Evolutionary conservation across 495 filamentous ascomycete genomes (phyloP), one percentile per base, ranked within the genome.

Genomic region (Margaritispora aquatica): DNA sequence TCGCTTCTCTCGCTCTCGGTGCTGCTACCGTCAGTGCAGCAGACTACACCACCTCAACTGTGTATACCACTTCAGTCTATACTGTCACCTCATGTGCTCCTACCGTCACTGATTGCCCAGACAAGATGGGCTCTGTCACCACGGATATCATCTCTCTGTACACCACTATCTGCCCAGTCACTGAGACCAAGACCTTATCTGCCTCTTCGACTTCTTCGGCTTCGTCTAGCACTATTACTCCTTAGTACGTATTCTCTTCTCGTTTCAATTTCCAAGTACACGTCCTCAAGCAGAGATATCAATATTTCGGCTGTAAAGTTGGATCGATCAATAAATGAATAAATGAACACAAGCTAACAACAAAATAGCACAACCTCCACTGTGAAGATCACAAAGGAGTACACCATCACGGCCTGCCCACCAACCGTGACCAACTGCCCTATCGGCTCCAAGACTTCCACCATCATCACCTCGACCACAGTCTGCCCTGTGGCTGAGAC

Each of bases 351-450:
- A n/a, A 72, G 57, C 57, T 56, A 34, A 20, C 2, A 36, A 13
- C 22, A 27, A 15, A 23, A 2, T 2, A 60, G 21, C 56, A 63
- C 24, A 71, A 69, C 55, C 36, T 62, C 58, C 26, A 66, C 50
- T 60, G 54, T 62, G 31, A 41, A 26, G 26, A 55, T 29, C 21
- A 64, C 67, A 44, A 50, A 23, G 15, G 60, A 55, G 61, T 64
- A 75, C 53, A 84, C 82, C 2, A 72, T 84, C 67, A 80, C 76
- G 2, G 75, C 76, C 56, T 85, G 81, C 60, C 70, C 75, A 17
- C 60, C 81, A 1, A 79, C 73, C 2, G 80, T 85, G 11, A 82
- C 75, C 26, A 73, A 82, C 65, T 86, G 83, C 69, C 83, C 82
- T 8, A 75, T 77, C 15, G 70, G 72, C 46, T 48, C 62, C 13